Base-by-base conservation (phyloP, 2,329 filamentous ascomycete genomes). In the Paecilomyces sp. region DNA sequence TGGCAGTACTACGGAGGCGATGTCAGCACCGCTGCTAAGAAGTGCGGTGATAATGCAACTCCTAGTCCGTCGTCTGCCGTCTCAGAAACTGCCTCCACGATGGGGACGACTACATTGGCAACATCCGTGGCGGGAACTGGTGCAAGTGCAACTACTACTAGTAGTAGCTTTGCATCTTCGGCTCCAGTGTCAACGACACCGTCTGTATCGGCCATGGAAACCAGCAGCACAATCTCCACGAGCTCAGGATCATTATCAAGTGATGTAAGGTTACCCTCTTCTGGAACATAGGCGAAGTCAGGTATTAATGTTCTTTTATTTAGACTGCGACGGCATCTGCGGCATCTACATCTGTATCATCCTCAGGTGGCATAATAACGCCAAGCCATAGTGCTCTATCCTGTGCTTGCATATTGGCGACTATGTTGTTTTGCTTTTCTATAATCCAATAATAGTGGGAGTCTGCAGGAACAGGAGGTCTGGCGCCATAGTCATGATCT, bases 1-100 rank as follows among this genome's bases (percentile, higher is more conserved):
- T 81, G 79, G 79, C 64, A 72, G 52, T 71, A 75, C 61, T 81
- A 81, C 56, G 75, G 77, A 15, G 59, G 64, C 18, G 68, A 71
- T 9, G 73, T 81, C 22, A 61, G 64, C 18, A 64, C 64, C 1
- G 77, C 75, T 24, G 79, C 79, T 12, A 61, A 70, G 15, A 58
- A 60, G 13, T 70, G 65, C 8, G 78, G 77, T 61, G 71, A 59
- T 55, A 24, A 56, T 59, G 53, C 53, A 8, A 59, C 57, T 13
- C 57, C 57, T 4, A 59, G 57, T 24, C 28, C 57, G 7, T 59
- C 57, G 2, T 59, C 57, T 9, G 57, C 51, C 13, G 55, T 24
- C 28, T 34, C 54, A 41, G 30, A 41, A 53, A 56, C 36, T 18
- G 34, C 33, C 24, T 36, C 59, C 18, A 15, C 33, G 11, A 60